Evolutionary conservation across 805 yeast species (phyloP).

Genomic region (Saccharomycopsis javanensis): DNA sequence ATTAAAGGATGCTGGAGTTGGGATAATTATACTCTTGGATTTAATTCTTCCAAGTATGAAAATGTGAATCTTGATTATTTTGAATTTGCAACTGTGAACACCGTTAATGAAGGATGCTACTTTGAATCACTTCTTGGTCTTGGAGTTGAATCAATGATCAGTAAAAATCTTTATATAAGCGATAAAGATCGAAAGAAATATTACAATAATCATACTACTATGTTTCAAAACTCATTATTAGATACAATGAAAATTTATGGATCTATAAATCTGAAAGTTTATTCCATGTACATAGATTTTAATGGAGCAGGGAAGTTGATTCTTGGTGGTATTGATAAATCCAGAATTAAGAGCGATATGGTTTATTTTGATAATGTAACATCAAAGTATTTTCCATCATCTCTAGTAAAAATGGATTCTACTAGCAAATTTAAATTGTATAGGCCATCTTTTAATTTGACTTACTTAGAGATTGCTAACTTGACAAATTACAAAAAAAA

Average conservation of each 20-base stretch:
- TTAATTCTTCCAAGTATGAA: not conserved
- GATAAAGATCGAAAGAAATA: constrained; percentile 6
- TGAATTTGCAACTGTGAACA: constrained; percentile 12
- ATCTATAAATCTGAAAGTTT: constrained; percentile 2
- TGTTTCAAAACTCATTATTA: constrained; percentile 3
- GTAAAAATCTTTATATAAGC: constrained; percentile 4
- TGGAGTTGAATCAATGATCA: constrained; percentile 3
- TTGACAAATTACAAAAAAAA: constrained; percentile 5
- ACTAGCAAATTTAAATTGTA: constrained; percentile 6
- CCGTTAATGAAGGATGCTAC: constrained; percentile 4
- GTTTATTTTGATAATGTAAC: constrained; percentile 6
- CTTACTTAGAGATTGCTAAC: constrained; percentile 3
- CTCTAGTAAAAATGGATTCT: constrained; percentile 7
- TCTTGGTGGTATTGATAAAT: constrained; percentile 13
- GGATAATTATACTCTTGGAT: constrained; percentile 16
- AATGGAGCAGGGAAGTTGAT: constrained; percentile 13
- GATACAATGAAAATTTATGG: constrained; percentile 10
- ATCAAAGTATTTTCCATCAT: constrained; percentile 5
- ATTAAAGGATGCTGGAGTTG: constrained; percentile 17
- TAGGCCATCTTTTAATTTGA: constrained; percentile 10
- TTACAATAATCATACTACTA: constrained; percentile 3
- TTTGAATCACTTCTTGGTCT: constrained; percentile 14
- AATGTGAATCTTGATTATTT: constrained; percentile 3
- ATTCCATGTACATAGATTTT: constrained; percentile 13
- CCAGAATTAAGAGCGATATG: constrained; percentile 7